Base-by-base conservation (phyloP, 208 protist genomes). In the Strigomonas galati region DNA sequence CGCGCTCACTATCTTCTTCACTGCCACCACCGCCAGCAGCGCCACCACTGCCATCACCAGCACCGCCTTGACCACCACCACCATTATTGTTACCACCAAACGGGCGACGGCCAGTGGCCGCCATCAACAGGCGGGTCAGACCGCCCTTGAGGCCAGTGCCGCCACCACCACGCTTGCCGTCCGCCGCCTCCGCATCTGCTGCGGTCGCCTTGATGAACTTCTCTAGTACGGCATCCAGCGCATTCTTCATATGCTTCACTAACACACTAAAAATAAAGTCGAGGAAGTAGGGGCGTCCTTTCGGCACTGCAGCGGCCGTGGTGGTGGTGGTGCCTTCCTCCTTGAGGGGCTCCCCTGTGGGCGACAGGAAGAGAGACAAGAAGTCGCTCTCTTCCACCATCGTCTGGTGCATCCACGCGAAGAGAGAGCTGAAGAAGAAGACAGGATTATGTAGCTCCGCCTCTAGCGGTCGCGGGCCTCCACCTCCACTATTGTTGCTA, bases 401-500 rank as follows among this genome's bases (percentile, higher is more conserved):
- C 19, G 72, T 84, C 62, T 95, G 87, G 64, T 95, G 87, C 64
- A 93, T 65, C 83, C 86, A 95, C 14, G 90, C 90, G 52, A 92
- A 92, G 24, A 95, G 69, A 2, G 84, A 78, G 62, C 84, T 82
- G 46, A 92, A 95, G 60, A 95, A 95, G 58, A 83, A 86, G 12
- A 88, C 74, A 3, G 87, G 87, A 54, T 93, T 83, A 65, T 84
- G 69, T 32, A 93, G 77, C 62, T 92, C 90, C 68, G 85, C 84
- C 62, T 95, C 87, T 12, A 95, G 72, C 15, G 90, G 87, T 21
- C 84, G 81, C 5, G 49, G 24, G 9, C 82, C 79, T 2, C 53
- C 69, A n/a, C n/a, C 70, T 69, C 53, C 51, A 67, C 15, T 26
- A 19, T 62, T 6, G 12, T 31, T 52, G 23, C 37, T 30, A 9